phyloP scores from a whole-genome alignment of 306 rosid species.

The Cajanus cajan region DNA sequence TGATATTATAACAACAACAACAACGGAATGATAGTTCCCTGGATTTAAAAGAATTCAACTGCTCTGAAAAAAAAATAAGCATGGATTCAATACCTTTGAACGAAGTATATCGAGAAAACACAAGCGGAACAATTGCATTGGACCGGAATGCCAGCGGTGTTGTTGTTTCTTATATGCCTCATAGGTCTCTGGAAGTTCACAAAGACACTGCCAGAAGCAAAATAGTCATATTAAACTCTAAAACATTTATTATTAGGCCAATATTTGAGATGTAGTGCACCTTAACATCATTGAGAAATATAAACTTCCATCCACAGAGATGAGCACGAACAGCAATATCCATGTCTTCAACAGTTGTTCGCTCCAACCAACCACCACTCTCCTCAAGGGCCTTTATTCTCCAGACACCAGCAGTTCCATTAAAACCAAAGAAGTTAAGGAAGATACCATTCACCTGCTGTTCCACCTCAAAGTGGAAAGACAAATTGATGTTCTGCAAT shows the following conservation, averaged over 20 bases:
- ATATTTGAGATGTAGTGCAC: conserved; percentile 37
- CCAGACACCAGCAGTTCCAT: conserved; percentile 99
- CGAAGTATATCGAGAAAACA: conserved; percentile 85
- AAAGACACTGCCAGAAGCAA: conserved; percentile 75
- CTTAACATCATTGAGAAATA: conserved; percentile 91
- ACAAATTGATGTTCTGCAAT: conserved; percentile 85
- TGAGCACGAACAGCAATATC: conserved; percentile 99
- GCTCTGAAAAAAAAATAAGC: neutral
- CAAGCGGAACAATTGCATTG: conserved; percentile 94
- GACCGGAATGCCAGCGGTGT: conserved; percentile 99
- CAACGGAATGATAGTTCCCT: neutral
- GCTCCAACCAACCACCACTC: conserved; percentile 98
- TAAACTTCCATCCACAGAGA: conserved; percentile 98
- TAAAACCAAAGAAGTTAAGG: conserved; percentile 93
- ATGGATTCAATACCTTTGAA: conserved; percentile 64
- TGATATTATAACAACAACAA: neutral
- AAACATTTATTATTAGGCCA: conserved; percentile 8
- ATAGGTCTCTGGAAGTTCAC: conserved; percentile 98
- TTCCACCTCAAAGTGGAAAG: conserved; percentile 98
- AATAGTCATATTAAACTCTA: conserved; percentile 33
- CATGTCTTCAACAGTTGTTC: conserved; percentile 99
- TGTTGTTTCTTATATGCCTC: conserved; percentile 98
- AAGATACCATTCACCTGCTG: conserved; percentile 94
- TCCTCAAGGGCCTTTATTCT: conserved; percentile 95
- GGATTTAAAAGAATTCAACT: conserved; percentile 8